Evolutionary conservation across 306 rosid species (phyloP).

Genomic region (Sindora glabra): DNA sequence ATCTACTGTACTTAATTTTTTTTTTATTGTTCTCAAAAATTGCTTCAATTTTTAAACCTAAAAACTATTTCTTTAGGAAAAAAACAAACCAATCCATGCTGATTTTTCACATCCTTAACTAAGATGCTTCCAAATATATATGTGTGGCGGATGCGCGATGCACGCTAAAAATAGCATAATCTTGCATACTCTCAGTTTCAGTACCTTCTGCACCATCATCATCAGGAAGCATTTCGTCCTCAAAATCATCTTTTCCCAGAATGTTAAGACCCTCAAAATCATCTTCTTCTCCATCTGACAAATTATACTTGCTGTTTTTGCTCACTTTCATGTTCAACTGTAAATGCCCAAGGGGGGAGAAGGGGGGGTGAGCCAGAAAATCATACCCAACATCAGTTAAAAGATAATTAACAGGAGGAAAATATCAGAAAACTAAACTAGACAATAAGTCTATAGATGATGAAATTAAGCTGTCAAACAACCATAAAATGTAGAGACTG

Average conservation of each 20-base stretch:
- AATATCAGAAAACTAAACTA: neutral
- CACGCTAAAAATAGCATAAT: neutral
- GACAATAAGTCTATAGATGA: neutral
- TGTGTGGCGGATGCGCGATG: no score
- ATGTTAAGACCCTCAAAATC: conserved; percentile 46
- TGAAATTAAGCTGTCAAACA: neutral
- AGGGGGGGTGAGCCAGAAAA: neutral
- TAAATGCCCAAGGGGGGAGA: neutral
- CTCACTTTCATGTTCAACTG: conserved; percentile 55
- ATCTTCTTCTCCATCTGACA: conserved; percentile 77
- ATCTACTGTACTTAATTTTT: no score
- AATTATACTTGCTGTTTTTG: conserved; percentile 72
- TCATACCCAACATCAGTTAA: neutral
- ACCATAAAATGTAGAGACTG: neutral
- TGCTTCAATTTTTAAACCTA: no score
- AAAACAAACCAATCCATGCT: no score
- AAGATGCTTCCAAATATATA: no score
- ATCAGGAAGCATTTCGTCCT: conserved; percentile 51
- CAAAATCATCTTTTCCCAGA: conserved; percentile 69
- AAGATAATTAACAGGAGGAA: neutral
- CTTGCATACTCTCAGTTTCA: conserved; percentile 24
- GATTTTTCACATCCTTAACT: no score
- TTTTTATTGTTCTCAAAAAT: no score
- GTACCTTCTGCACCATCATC: conserved; percentile 26
- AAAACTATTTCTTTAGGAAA: no score